Evolutionary conservation across 2,329 filamentous ascomycete species (phyloP), one percentile per base, ranked within the genome.

Genomic region (Penicillium fuscoglaucum): DNA sequence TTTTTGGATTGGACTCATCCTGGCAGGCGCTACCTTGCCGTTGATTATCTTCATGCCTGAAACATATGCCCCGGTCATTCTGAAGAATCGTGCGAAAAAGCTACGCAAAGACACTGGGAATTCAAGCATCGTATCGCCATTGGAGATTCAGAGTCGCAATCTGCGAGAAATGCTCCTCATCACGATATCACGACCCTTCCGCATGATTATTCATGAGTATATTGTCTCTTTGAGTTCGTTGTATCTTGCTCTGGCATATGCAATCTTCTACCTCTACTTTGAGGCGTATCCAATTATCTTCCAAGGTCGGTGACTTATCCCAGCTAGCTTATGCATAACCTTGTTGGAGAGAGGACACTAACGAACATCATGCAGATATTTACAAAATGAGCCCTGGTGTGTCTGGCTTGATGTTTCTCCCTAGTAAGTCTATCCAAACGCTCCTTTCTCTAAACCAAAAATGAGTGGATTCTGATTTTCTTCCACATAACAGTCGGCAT

Each of bases 251-350:
- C 79, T 92, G 47, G 82, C 86, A 53, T 93, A 91, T 69, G 83
- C 80, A 2, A 83, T 87, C 59, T 85, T 87, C 65, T 87, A 86
- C 79, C 88, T 93, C 74, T 90, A 87, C 69, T 91, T 93, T 64
- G 85, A 91, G 73, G 87, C 88, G 10, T 93, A 87, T 70, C 86
- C 86, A 6, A 79, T 87, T 61, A 88, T 91, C 63, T 93, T 90
- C 73, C 78, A 83, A 61, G 69, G 70, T 60, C 50, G 9, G 61
- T 55, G 15, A 4, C 12, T 1, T 1, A n/a, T 6, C 17, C 17
- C 21, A 7, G 10, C 7, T 40, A 15, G 8, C 13, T 4, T 15
- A 13, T 26, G 17, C 8, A 28, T 2, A 17, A 19, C 10, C 5
- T 5, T 28, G 19, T 48, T n/a, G n/a, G 77, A 39, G 82, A 89